These are phyloP conservation scores for Boletus huronensis DNA, from an alignment of 768 basidiomycete genomes.

Conservation along the genomic window DNA sequence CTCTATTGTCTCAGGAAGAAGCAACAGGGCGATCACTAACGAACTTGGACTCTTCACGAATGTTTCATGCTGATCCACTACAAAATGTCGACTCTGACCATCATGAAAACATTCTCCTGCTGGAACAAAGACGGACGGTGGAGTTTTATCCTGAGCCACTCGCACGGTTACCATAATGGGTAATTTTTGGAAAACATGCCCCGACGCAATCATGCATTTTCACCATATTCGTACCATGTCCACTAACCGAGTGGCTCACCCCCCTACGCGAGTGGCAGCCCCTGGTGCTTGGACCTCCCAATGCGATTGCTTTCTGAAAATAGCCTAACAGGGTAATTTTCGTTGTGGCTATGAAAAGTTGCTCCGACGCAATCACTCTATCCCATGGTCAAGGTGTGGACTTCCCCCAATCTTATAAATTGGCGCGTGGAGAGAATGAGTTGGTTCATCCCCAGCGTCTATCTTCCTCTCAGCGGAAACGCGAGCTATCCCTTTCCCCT, in stretches of 20 bases:
- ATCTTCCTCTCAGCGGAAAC: neutral
- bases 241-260: conserved; percentile 26
- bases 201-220: conserved; percentile 23
- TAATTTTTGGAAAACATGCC: conserved; percentile 13
- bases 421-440: conserved; percentile 1
- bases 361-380: conserved; percentile 26
- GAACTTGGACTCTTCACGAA: neutral
- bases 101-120: neutral
- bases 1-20: conserved; percentile 5
- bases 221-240: conserved; percentile 1
- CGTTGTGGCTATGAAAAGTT: conserved; percentile 14
- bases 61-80: neutral
- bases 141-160: conserved; percentile 9
- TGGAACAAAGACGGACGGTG: neutral
- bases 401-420: conserved; percentile 19
- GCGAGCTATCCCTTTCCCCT: neutral
- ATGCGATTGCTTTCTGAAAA: conserved; percentile 19
- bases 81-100: neutral
- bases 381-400: conserved; percentile 14
- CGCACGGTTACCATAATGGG: neutral
- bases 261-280: conserved; percentile 15
- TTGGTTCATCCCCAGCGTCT: neutral
- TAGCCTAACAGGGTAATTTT: conserved; percentile 22
- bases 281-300: conserved; percentile 10
- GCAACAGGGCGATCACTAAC: neutral